A percentile compares a stretch with the other conserved stretches of the same genome.
Evolutionary conservation across 2,329 filamentous ascomycete species (phyloP).

Genomic region (Trichoderma arundinaceum): DNA sequence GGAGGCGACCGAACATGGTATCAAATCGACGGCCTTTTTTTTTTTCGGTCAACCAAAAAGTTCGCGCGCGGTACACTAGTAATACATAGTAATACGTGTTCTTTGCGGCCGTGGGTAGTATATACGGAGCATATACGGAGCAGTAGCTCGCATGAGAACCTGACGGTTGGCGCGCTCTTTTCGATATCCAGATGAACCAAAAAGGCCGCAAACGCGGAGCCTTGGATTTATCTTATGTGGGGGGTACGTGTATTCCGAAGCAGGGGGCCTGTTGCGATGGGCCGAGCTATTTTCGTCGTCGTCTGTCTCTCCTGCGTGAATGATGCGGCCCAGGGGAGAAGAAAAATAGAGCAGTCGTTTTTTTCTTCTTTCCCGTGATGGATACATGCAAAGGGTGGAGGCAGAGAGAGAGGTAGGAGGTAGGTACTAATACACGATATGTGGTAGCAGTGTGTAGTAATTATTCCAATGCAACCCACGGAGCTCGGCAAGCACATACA

Average conservation of each 20-base stretch:
- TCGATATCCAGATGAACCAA: neutral
- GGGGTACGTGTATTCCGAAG: conserved; percentile 11
- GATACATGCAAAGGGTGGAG: too few species aligned
- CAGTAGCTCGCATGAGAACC: neutral
- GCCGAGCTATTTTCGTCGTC: conserved; percentile 27
- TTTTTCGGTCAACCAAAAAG: neutral
- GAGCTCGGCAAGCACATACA: conserved; percentile 3
- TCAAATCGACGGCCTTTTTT: conserved; percentile 1
- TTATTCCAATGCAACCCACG: conserved; percentile 18
- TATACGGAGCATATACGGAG: neutral
- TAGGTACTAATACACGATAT: neutral
- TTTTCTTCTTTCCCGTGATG: neutral
- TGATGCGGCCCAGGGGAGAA: neutral
- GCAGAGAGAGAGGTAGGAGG: too few species aligned
- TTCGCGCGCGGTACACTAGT: too few species aligned
- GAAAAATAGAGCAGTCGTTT: neutral
- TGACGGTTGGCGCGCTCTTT: conserved; percentile 27
- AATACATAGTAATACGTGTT: neutral
- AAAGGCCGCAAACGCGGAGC: conserved; percentile 4
- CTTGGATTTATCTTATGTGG: neutral
- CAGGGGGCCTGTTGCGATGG: conserved; percentile 15
- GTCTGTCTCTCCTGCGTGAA: neutral
- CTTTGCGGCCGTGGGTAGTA: neutral
- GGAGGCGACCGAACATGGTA: neutral
- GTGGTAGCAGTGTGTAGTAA: neutral